Percentiles rank a stretch among this genome's conserved stretches.
Conservation (phyloP, 345 rosid species). For the Hibiscus syriacus region DNA sequence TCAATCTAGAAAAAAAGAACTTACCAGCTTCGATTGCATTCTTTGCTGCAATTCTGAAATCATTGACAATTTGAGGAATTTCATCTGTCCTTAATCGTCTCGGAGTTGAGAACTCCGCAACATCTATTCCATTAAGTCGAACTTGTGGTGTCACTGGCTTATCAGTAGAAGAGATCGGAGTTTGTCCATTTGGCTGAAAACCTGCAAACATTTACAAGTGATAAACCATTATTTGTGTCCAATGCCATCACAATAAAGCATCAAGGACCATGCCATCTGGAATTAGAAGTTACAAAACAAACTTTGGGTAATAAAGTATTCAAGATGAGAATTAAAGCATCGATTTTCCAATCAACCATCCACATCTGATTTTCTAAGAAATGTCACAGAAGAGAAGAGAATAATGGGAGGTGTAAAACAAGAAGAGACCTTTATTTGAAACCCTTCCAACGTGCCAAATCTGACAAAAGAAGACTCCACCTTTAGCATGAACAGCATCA, state of each 20-base stretch:
- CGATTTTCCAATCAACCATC: not conserved
- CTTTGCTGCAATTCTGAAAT: conserved; percentile 65
- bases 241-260: not conserved
- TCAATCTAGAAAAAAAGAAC: not conserved
- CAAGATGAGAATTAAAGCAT: no score
- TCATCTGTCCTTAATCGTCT: conserved; percentile 51
- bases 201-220: conserved; percentile 18
- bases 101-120: conserved; percentile 42
- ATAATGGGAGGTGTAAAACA: not conserved
- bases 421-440: conserved; percentile 36
- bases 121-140: conserved; percentile 34
- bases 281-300: not conserved
- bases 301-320: not conserved
- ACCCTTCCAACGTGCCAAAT: conserved; percentile 73
- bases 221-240: not conserved
- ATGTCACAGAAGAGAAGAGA: not conserved
- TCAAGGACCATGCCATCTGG: not conserved
- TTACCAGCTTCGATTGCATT: conserved; percentile 78
- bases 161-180: conserved; percentile 53
- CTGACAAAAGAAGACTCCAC: conserved; percentile 68
- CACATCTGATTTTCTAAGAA: not conserved
- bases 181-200: conserved; percentile 37
- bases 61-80: conserved; percentile 60
- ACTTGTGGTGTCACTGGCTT: conserved; percentile 41
- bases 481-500: conserved; percentile 76